Conservation (phyloP, 495 filamentous ascomycete genomes). For the Penicillium nucicola region DNA sequence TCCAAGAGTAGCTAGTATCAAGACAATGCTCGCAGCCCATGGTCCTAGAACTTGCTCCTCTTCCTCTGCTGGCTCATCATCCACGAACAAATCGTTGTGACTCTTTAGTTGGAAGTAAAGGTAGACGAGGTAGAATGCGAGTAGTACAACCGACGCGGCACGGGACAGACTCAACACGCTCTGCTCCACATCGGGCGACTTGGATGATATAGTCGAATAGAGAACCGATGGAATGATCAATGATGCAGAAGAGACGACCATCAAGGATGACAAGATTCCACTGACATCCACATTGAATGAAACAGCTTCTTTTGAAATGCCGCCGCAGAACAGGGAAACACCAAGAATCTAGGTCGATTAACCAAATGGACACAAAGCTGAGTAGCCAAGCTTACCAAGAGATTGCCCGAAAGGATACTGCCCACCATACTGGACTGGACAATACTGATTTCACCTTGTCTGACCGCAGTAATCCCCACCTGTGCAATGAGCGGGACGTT, state of each 20-base stretch:
- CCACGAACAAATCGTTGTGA: conserved; percentile 22
- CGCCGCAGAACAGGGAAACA: conserved; percentile 17
- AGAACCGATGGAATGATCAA: conserved; percentile 27
- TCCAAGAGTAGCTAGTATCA: conserved; percentile 22
- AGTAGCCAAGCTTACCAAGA: conserved; percentile 10
- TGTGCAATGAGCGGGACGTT: background rate
- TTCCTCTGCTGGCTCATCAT: conserved; percentile 10
- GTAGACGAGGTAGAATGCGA: conserved; percentile 69
- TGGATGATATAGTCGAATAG: conserved; percentile 16
- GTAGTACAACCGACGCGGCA: conserved; percentile 44
- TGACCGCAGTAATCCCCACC: conserved; percentile 25
- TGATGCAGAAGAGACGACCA: conserved; percentile 20
- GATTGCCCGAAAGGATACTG: conserved; percentile 26
- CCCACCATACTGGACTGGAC: conserved; percentile 28
- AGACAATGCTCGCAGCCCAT: conserved; percentile 12
- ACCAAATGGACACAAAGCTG: background rate
- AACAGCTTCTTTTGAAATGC: conserved; percentile 15
- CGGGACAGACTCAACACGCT: conserved; percentile 41
- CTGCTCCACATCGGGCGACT: conserved; percentile 33
- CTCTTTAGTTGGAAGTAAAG: conserved; percentile 51
- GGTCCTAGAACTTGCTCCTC: conserved; percentile 9
- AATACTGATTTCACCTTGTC: conserved; percentile 19
- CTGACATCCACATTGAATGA: conserved; percentile 19
- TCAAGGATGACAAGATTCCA: conserved; percentile 22
- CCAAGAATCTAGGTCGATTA: conserved; percentile 19